Evolutionary conservation across 2,329 filamentous ascomycete species (phyloP), one percentile per base, ranked within the genome.

Genomic region (Fusarium sp.): DNA sequence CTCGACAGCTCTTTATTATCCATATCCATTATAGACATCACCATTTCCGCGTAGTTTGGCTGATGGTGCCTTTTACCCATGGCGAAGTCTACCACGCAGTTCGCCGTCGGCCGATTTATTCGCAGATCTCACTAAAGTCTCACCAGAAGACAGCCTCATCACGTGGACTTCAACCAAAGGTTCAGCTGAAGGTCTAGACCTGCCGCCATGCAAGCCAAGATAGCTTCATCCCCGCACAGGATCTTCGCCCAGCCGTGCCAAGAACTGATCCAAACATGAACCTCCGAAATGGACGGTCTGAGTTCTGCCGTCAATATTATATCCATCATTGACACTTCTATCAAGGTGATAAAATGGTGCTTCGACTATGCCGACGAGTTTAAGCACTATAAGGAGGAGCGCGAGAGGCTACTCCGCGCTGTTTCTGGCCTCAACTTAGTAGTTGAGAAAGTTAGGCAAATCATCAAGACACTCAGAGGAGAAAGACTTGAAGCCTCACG

Each of bases 301-400:
- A 36, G 46, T 9, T 50, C 46, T 14, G 46, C 31, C 5, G 31
- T 50, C 8, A 36, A 50, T 31, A 50, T 50, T 31, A 25, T 50
- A n/a, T 50, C 31, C 12, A 50, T 35, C 20, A 50, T 50, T 12
- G 46, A 50, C 46, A 50, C 46, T 2, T 35, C 46, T 4, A 22
- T 50, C n/a, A 50, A 50, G 14, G 46, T 50, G 14, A 50, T 50
- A 5, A 35, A 33, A 22, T 50, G 46, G 46, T 50, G 46, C 31
- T 50, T 36, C n/a, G 31, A 50, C 13, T 50, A 50, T 20, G 46
- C 31, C 8, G 31, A 50, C n/a, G 46, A 50, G n/a, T 36, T 50
- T n/a, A 50, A 35, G 31, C 14, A 33, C n/a, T 35, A 35, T 15
- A 35, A 50, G 17, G 14, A 50, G 14, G 46, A 50, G 31, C 46